Conservation (phyloP, 306 rosid species). For the Hippophae tibetana region DNA sequence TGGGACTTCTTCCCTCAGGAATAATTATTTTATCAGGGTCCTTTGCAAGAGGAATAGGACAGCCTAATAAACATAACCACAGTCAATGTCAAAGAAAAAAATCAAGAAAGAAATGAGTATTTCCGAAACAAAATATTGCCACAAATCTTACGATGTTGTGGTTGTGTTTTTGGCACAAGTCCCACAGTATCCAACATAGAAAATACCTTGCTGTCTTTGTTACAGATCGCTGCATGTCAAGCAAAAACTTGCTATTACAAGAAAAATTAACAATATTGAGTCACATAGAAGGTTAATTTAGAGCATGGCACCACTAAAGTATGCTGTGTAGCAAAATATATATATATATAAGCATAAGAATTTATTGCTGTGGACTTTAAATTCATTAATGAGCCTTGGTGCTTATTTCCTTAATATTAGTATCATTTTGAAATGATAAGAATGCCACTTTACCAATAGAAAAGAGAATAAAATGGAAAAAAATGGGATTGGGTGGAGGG, state of each 20-base stretch:
- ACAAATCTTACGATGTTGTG: slow-evolving; percentile 67
- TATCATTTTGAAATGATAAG: too few species aligned
- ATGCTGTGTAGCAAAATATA: too few species aligned
- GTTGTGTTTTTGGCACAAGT: slow-evolving; percentile 45
- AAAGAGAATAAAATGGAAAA: too few species aligned
- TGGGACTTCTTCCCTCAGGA: slow-evolving; percentile 59
- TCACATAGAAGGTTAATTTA: too few species aligned
- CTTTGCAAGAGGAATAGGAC: slow-evolving; percentile 60
- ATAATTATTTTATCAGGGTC: slow-evolving; percentile 62
- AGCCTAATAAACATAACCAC: slow-evolving; percentile 43
- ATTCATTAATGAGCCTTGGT: too few species aligned
- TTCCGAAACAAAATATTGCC: slow-evolving; percentile 8
- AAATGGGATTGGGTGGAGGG: too few species aligned
- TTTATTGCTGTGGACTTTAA: too few species aligned
- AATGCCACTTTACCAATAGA: too few species aligned
- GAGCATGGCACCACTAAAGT: too few species aligned
- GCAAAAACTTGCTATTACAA: neutral
- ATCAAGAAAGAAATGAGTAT: slow-evolving; percentile 5
- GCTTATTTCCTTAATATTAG: too few species aligned
- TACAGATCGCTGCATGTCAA: slow-evolving; percentile 77
- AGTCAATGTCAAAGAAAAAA: neutral
- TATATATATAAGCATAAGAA: too few species aligned
- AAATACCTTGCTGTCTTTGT: slow-evolving; percentile 77
- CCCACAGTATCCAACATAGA: slow-evolving; percentile 63
- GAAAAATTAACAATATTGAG: too few species aligned